Base-by-base conservation (phyloP, 176 grass and related monocot genomes). In the Oryza meridionalis region DNA sequence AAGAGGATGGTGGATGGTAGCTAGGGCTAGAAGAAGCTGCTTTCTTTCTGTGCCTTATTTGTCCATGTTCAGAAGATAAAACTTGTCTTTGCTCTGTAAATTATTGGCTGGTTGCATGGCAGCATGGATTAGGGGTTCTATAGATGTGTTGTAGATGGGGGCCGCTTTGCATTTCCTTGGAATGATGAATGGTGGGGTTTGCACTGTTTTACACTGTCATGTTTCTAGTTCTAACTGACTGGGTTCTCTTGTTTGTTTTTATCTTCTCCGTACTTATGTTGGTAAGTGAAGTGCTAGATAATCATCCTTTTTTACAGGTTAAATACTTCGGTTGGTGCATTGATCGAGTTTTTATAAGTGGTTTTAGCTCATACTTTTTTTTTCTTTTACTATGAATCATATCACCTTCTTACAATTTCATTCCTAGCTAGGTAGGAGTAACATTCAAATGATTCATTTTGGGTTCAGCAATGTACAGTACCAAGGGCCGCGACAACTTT, bases 101-200 rank as follows among this genome's bases (percentile, higher is more conserved):
- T 58, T 82, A 82, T 86, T 86, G 78, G 58, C 77, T 82, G 59
- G 78, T 86, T 86, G 83, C 44, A 65, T 71, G 80, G 17, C 74
- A 71, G 38, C 85, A 79, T 62, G 58, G 58, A 62, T 73, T 45
- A 69, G 82, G 82, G 77, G 19, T 44, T 77, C 84, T 55, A 72
- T 33, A 37, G 85, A 47, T 11, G 45, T 72, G 62, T 58, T 66
- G 4, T 47, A 70, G 47, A 38, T 49, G 61, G 80, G 75, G 74
- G 80, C 13, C 74, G 21, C 51, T 24, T 25, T 44, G 31, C 45
- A 83, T 70, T 42, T 47, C 49, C 66, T 79, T 80, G 89, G 84
- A 84, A 90, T 87, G 89, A 90, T 87, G 76, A 70, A 83, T 62
- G 84, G 70, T 84, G 70, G 76, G 80, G 70, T n/a, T 25, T 80